Percentiles rank a stretch among this genome's conserved stretches.
Conservation (phyloP, 202 grass and related monocot species). For the Schoenoplectus triqueter region DNA sequence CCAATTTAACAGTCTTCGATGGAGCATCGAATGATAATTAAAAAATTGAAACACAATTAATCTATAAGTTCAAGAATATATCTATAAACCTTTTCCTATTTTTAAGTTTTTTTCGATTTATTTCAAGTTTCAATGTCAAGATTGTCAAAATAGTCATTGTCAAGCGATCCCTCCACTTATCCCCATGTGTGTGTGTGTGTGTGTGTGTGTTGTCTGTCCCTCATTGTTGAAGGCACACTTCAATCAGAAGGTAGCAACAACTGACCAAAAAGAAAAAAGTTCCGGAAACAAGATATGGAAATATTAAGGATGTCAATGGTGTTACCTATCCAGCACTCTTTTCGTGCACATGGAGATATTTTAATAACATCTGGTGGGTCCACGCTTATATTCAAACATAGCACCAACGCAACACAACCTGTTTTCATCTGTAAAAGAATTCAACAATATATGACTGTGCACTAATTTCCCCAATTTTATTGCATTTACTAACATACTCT, state of each 20-base stretch:
- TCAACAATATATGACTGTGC: constrained; percentile 21
- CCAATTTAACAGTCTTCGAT: too few relatives aligned
- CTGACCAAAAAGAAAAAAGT: neutral
- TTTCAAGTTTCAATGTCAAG: too few relatives aligned
- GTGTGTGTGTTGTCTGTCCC: neutral
- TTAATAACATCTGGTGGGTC: constrained; percentile 98
- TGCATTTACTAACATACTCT: neutral
- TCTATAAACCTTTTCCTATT: too few relatives aligned
- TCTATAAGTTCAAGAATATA: too few relatives aligned
- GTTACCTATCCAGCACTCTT: constrained; percentile 99
- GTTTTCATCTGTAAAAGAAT: constrained; percentile 92
- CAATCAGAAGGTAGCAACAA: neutral
- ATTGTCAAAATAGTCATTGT: too few relatives aligned
- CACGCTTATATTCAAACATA: constrained; percentile 99
- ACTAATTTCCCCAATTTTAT: neutral
- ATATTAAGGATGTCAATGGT: constrained; percentile 12
- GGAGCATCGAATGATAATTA: too few relatives aligned
- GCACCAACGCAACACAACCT: constrained; percentile 90
- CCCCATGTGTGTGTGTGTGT: too few relatives aligned
- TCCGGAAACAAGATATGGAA: constrained; percentile 6
- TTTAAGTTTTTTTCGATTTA: too few relatives aligned
- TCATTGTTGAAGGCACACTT: neutral
- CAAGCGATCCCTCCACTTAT: too few relatives aligned
- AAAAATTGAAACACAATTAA: too few relatives aligned
- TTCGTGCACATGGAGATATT: constrained; percentile 96